Base-by-base conservation (phyloP, 345 rosid species). In the Eucalyptus urophylla region DNA sequence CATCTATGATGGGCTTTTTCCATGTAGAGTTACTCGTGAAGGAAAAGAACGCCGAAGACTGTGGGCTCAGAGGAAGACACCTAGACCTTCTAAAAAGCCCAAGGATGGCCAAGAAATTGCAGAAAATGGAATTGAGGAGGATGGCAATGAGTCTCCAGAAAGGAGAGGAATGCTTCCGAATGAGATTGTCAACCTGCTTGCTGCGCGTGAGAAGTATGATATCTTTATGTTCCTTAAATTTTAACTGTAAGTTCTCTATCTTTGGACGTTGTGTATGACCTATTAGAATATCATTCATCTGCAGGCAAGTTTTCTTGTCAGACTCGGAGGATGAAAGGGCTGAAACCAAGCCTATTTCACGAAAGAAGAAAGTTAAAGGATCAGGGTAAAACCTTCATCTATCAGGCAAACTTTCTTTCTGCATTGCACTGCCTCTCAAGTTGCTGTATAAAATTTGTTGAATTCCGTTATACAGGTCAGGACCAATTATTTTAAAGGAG, bases 91-190 rank as follows among this genome's bases (percentile, higher is more conserved):
- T 81, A 92, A 87, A 85, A 92, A 43, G 88, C 86, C 65, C 50
- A 90, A 92, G 88, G 90, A 37, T 19, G 87, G 86, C 5, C 89
- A 89, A 90, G 95, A 92, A 88, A 76, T 86, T 22, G 92, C 80
- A 31, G 97, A 94, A 88, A 33, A 90, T 14, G 96, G 92, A 90
- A 87, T 92, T 44, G 80, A 86, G 31, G 80, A 90, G 86, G 90
- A 53, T 88, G 86, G 88, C 43, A 90, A 92, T 86, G 89, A 91
- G 69, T 51, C 93, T 87, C 89, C 86, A n/a, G 92, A 72, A 45
- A 86, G 88, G 27, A 93, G 86, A 62, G 99, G 96, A 58, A 95
- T 97, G 96, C 99, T 97, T 91, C 97, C 99, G 5, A 91, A 90
- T 80, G 92, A 96, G 90, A 94, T 97, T 45, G 97, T 98, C 49